Conservation (phyloP, 83 land plant species). For the Thuja plicata region DNA sequence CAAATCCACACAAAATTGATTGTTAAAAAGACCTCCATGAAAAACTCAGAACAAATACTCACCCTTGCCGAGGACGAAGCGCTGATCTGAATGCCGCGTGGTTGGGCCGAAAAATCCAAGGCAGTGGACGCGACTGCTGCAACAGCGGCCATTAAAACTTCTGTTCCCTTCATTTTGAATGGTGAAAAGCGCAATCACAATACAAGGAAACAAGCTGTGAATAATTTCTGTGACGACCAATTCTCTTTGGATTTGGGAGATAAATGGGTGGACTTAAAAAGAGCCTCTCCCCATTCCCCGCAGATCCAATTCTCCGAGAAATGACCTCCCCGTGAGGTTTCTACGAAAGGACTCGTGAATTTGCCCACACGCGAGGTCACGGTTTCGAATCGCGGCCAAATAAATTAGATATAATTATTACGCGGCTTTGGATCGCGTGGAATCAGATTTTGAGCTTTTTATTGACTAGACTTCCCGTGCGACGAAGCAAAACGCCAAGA, state of each 20-base stretch:
- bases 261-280: background rate
- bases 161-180: constrained; percentile 29
- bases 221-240: background rate
- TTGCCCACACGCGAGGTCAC: background rate
- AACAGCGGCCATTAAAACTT: constrained; percentile 26
- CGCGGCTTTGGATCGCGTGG: background rate
- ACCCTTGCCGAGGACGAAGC: constrained; percentile 16
- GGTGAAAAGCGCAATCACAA: background rate
- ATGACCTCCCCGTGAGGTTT: background rate
- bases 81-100: background rate
- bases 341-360: background rate
- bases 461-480: background rate
- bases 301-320: background rate
- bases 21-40: background rate
- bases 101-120: background rate
- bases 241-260: background rate
- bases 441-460: too few relatives aligned
- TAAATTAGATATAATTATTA: background rate
- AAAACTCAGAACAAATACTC: constrained; percentile 1
- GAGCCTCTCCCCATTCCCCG: background rate
- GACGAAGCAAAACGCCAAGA: background rate
- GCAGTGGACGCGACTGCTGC: constrained; percentile 35
- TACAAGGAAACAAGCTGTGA: background rate
- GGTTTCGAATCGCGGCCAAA: background rate
- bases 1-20: background rate